Evolutionary conservation across 345 rosid species (phyloP).

Genomic region (Euclidium syriacum): DNA sequence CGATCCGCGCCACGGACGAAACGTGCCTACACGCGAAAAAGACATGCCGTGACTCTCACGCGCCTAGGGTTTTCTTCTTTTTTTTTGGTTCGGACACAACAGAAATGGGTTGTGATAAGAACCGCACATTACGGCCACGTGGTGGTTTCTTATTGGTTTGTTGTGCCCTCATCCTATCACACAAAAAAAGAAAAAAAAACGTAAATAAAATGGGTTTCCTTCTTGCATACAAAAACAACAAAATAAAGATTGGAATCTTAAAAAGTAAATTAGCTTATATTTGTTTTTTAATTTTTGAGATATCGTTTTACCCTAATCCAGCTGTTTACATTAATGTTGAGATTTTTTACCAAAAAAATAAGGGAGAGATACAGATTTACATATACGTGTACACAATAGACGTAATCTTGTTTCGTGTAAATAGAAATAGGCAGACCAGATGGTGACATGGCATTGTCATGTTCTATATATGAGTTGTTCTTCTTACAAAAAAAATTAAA

Average conservation of each 20-base stretch:
- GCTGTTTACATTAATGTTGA: not conserved
- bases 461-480: constrained; percentile 30
- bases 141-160: constrained; percentile 18
- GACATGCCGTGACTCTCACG: not conserved
- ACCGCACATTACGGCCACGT: constrained; percentile 50
- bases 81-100: constrained; percentile 12
- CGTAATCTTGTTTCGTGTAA: constrained; percentile 17
- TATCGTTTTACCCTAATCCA: constrained; percentile 13
- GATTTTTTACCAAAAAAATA: not conserved
- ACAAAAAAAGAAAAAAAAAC: not conserved
- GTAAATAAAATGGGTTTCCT: constrained; percentile 4
- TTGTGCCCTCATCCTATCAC: constrained; percentile 23
- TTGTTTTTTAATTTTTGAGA: constrained; percentile 11
- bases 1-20: constrained; percentile 14
- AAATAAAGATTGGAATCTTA: not conserved
- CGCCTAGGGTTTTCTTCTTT: constrained; percentile 50
- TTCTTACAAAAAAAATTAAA: not conserved
- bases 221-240: too few species aligned
- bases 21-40: constrained; percentile 23
- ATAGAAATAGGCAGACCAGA: constrained; percentile 25
- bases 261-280: not conserved
- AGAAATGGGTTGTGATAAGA: constrained; percentile 60
- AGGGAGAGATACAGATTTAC: not conserved
- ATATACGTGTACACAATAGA: constrained; percentile 1
- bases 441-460: constrained; percentile 50